Evolutionary conservation across 1,139 yeast species (phyloP), one percentile per base, ranked within the genome.

Genomic region (Blastobotrys malaysiensis): DNA sequence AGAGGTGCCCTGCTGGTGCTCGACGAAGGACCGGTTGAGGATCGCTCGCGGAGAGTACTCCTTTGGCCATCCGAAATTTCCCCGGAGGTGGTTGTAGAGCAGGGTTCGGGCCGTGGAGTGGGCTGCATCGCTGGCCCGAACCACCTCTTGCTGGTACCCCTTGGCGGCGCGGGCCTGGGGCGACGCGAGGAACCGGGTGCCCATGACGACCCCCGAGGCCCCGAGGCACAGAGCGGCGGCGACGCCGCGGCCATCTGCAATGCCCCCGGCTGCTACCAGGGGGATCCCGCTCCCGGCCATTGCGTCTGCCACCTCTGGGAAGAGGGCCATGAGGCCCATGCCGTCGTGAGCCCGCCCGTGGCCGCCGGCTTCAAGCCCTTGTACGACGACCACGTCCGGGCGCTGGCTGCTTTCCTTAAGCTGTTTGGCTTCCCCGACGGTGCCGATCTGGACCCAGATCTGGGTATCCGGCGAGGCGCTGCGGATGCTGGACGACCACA

Each of bases 311-410:
- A 71, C 66, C 51, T 73, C 77, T 1, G 61, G 62, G 52, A 75
- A 76, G 11, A 58, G 55, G 2, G 59, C 55, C 19, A 57, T 48
- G 18, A 57, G 39, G 1, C 61, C 61, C 76, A 21, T 43, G n/a
- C 46, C 46, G 24, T 20, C 16, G 24, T 14, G 14, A 9, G 13
- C 26, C 13, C 81, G 80, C 48, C 81, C 63, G 60, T 79, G 82
- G 1, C 82, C 82, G 7, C 82, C 83, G 1, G 82, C 82, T 59
- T 79, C 83, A 55, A 66, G 68, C 0, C 82, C 82, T 60, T 79
- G 83, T 36, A 73, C 69, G 9, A 75, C 68, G 1, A 79, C 55
- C 0, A 76, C 80, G 60, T 76, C 78, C 1, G 74, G 39, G 39
- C 39, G 39, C 39, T 31, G 16, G 14, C 3, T 16, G 39, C 39